phyloP scores from a whole-genome alignment of 768 basidiomycete species.

The Gymnopilus junonius region DNA sequence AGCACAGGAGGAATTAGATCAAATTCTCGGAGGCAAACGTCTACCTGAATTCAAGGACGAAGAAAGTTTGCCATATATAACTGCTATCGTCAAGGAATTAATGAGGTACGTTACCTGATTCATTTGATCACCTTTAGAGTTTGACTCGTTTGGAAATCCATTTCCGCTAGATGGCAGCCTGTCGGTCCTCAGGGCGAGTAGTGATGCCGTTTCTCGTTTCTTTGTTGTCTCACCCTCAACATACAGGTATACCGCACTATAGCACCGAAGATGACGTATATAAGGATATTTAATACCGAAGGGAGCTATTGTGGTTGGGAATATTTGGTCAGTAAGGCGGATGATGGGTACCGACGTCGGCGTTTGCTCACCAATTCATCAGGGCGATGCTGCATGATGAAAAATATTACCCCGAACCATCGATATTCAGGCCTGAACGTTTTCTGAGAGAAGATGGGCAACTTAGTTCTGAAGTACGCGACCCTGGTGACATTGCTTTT shows the following conservation, averaged over 20 bases:
- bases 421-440: slow-evolving; percentile 10
- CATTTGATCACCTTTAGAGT: background rate
- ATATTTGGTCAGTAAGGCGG: background rate
- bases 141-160: background rate
- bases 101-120: background rate
- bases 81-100: background rate
- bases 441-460: slow-evolving; percentile 12
- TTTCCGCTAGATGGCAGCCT: background rate
- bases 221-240: background rate
- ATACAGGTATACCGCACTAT: background rate
- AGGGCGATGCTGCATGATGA: slow-evolving; percentile 15
- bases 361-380: background rate
- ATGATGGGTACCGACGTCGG: background rate
- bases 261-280: background rate
- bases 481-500: slow-evolving; percentile 9
- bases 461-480: slow-evolving; percentile 1
- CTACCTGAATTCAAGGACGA: background rate
- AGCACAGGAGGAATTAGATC: background rate
- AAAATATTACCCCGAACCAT: slow-evolving; percentile 5
- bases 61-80: background rate
- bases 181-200: background rate
- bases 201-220: background rate
- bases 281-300: background rate
- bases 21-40: background rate
- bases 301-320: background rate